phyloP scores from a whole-genome alignment of 495 filamentous ascomycete genomes.

The Neurospora tetrasperma region DNA sequence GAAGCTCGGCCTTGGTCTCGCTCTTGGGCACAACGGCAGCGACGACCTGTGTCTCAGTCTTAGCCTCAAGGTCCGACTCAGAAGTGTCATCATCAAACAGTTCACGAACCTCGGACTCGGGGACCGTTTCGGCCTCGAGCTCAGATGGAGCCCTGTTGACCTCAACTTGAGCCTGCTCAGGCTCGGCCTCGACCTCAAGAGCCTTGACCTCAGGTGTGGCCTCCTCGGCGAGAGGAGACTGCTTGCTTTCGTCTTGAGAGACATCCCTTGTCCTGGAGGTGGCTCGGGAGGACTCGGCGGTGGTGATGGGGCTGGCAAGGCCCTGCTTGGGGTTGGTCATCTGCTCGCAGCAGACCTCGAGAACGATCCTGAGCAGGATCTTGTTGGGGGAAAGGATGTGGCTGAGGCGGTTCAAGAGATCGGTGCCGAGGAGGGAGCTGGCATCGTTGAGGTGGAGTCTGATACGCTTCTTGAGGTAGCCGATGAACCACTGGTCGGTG shows the following conservation, averaged over 20 bases:
- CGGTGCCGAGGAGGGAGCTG: slow-evolving; percentile 16
- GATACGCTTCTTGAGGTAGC: slow-evolving; percentile 23
- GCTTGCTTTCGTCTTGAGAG: not conserved
- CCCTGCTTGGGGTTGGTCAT: slow-evolving; percentile 6
- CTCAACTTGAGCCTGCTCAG: not conserved
- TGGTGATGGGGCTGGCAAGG: slow-evolving; percentile 10
- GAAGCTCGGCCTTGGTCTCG: not conserved
- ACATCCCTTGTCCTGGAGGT: slow-evolving; percentile 2
- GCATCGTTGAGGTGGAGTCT: slow-evolving; percentile 22
- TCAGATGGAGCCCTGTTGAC: slow-evolving; percentile 12
- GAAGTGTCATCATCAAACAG: slow-evolving; percentile 1
- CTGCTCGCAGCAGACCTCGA: slow-evolving; percentile 26
- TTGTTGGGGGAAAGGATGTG: slow-evolving; percentile 23
- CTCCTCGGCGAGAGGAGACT: not conserved
- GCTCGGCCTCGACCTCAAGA: not conserved
- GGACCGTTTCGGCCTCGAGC: slow-evolving; percentile 12
- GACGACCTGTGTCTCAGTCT: slow-evolving; percentile 2
- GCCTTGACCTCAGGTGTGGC: not conserved
- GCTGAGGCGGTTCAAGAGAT: slow-evolving; percentile 24
- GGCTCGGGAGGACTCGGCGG: slow-evolving; percentile 10
- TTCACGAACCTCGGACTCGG: not conserved
- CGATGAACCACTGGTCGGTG: slow-evolving; percentile 23
- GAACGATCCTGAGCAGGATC: slow-evolving; percentile 22
- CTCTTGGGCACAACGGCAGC: not conserved
- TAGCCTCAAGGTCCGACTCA: not conserved